phyloP scores from a whole-genome alignment of 2,329 filamentous ascomycete genomes.

The Fusarium bactridioides region DNA sequence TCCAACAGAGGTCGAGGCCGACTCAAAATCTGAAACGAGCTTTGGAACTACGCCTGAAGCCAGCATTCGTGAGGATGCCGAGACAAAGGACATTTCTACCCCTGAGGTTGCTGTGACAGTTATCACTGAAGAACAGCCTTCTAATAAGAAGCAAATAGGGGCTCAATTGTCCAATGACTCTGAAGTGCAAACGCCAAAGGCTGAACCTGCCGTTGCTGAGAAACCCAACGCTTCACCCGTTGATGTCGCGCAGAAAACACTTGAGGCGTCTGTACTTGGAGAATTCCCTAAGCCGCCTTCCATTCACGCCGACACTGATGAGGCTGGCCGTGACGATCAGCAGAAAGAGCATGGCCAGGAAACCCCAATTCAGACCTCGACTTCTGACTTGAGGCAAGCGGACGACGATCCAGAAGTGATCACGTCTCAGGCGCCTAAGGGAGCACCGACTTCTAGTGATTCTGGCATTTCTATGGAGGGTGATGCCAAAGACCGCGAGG shows the following conservation, averaged over 20 bases:
- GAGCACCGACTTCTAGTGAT: conserved; percentile 27
- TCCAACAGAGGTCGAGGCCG: conserved; percentile 15
- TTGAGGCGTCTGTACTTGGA: conserved; percentile 5
- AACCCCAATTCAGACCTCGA: neutral
- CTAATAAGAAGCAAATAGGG: neutral
- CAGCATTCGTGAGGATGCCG: conserved; percentile 16
- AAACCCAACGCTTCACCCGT: neutral
- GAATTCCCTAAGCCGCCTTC: conserved; percentile 34
- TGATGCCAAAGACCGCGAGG: conserved; percentile 21
- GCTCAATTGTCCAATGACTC: conserved; percentile 1
- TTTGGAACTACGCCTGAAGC: conserved; percentile 19
- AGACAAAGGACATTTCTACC: neutral
- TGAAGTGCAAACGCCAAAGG: conserved; percentile 19
- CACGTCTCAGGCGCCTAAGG: neutral
- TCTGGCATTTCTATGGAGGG: conserved; percentile 36
- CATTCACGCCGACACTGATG: conserved; percentile 7
- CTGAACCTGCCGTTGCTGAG: neutral
- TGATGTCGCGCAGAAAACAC: neutral
- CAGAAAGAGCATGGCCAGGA: neutral
- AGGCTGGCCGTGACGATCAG: neutral
- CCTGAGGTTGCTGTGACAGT: neutral
- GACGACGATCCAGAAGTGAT: neutral
- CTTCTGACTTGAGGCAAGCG: neutral
- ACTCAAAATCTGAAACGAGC: conserved; percentile 33
- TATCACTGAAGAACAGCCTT: neutral